Evolutionary conservation across 352 stramenopile genomes (phyloP).

Genomic region (Saprolegnia diclina): DNA sequence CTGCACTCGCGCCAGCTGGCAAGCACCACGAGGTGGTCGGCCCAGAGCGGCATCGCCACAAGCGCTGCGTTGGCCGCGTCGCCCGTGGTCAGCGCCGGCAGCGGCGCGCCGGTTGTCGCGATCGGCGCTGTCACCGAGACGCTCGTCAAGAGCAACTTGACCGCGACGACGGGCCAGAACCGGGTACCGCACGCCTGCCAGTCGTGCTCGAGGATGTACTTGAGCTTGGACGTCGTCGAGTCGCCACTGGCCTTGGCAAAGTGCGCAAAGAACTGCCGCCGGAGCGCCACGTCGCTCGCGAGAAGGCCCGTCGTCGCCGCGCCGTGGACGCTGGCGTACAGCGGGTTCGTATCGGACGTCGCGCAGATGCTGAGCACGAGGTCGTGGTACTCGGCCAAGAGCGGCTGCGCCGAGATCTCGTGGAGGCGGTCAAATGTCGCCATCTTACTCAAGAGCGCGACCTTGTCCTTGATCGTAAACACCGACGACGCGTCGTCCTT

Average conservation of each 20-base stretch:
- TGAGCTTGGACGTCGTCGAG: conserved; percentile 45
- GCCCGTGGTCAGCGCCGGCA: background rate
- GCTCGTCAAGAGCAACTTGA: conserved; percentile 53
- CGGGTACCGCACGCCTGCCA: conserved; percentile 81
- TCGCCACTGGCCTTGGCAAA: conserved; percentile 38
- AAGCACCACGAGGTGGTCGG: conserved; percentile 4
- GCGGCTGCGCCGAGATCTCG: conserved; percentile 73
- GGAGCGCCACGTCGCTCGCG: conserved; percentile 54
- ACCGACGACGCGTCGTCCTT: conserved; percentile 49
- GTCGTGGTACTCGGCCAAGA: conserved; percentile 76
- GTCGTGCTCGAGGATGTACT: conserved; percentile 73
- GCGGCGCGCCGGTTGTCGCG: background rate
- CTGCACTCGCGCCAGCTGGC: conserved; percentile 33
- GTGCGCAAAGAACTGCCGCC: conserved; percentile 65
- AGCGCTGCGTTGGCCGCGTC: background rate
- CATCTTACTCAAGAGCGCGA: conserved; percentile 84
- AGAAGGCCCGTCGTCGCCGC: conserved; percentile 77
- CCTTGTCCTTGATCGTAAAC: conserved; percentile 84
- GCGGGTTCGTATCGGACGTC: conserved; percentile 49
- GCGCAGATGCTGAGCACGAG: conserved; percentile 75
- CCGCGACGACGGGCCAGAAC: conserved; percentile 77
- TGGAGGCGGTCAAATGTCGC: conserved; percentile 76
- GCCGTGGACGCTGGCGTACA: conserved; percentile 47
- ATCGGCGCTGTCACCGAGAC: background rate
- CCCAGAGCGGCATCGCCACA: background rate